phyloP scores from a whole-genome alignment of 345 rosid species.

The Cardamine resedifolia region DNA sequence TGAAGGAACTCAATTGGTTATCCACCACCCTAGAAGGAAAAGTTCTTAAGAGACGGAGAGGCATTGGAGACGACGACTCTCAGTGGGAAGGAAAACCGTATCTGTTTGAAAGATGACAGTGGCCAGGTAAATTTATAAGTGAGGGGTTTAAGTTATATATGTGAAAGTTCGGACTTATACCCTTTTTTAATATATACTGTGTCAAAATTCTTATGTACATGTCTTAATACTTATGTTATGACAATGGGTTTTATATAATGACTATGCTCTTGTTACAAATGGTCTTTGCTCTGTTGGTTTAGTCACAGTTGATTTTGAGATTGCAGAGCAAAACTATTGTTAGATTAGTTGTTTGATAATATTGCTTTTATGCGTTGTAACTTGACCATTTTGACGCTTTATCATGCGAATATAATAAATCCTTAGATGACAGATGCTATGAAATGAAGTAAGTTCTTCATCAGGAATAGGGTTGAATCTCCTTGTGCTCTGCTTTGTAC shows the following conservation, averaged over 20 bases:
- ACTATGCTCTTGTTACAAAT: conserved; percentile 23
- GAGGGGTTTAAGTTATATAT: conserved; percentile 35
- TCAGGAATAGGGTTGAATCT: background rate
- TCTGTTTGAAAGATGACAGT: conserved; percentile 24
- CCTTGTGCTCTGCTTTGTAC: background rate
- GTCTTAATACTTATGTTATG: conserved; percentile 35
- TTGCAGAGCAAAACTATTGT: conserved; percentile 19
- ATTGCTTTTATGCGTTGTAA: background rate
- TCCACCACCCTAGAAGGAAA: conserved; percentile 82
- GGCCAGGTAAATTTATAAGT: conserved; percentile 32
- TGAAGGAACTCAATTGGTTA: conserved; percentile 79
- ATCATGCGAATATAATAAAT: background rate
- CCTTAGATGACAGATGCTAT: background rate
- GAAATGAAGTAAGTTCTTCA: background rate
- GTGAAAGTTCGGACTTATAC: conserved; percentile 26
- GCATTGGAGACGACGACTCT: background rate
- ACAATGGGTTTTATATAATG: conserved; percentile 26
- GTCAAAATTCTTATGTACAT: conserved; percentile 57
- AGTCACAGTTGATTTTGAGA: conserved; percentile 19
- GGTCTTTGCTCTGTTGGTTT: conserved; percentile 16
- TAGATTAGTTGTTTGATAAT: background rate
- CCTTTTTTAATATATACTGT: conserved; percentile 43
- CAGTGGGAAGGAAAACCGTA: conserved; percentile 1
- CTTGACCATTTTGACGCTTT: background rate
- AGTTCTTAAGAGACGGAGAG: conserved; percentile 41